Evolutionary conservation across 192 early-diverging fungal species (phyloP).

Genomic region (Jimgerdemannia lactiflua): DNA sequence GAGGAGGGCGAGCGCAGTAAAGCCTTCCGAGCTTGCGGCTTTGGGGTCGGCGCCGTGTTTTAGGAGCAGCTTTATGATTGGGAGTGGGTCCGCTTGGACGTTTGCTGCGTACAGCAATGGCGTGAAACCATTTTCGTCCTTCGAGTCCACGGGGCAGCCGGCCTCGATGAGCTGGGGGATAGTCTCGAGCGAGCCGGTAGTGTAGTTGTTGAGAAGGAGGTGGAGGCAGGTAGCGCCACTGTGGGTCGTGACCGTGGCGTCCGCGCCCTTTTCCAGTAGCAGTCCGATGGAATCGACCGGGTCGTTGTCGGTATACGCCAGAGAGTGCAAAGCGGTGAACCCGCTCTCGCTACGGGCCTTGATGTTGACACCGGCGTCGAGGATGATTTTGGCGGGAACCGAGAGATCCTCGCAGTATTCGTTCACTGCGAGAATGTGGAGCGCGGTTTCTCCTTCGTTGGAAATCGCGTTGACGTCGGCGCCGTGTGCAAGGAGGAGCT

Average conservation of each 20-base stretch:
- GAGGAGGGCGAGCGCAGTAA: not conserved
- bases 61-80: not conserved
- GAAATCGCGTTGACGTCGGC: not conserved
- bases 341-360: not conserved
- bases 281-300: not conserved
- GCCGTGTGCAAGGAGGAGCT: not conserved
- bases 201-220: not conserved
- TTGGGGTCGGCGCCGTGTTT: not conserved
- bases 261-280: not conserved
- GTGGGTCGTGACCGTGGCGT: not conserved
- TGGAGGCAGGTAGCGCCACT: not conserved
- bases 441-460: not conserved
- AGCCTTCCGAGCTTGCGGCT: not conserved
- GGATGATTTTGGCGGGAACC: not conserved
- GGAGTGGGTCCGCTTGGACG: not conserved
- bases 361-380: not conserved
- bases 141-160: not conserved
- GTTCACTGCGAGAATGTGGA: not conserved
- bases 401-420: not conserved
- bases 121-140: not conserved
- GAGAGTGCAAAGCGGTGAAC: not conserved
- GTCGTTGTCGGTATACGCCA: not conserved
- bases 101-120: not conserved
- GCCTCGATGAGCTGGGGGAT: not conserved
- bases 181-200: not conserved